Evolutionary conservation across 169 alveolate genomes (phyloP).

Genomic region (Plasmodium vivax): DNA sequence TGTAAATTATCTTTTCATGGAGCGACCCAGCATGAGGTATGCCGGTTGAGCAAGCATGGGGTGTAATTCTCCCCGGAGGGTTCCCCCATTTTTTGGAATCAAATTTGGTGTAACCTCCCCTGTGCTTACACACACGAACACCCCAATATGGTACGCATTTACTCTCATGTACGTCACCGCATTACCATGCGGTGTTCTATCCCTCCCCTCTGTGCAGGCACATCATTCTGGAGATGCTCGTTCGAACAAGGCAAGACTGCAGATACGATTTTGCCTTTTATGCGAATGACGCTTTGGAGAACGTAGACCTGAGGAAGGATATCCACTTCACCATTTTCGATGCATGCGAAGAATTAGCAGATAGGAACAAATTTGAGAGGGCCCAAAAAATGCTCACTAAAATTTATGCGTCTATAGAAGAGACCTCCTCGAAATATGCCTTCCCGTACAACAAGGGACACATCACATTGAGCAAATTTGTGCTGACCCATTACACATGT

Average conservation of each 20-base stretch:
- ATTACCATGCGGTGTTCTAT: not conserved
- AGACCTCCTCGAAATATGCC: constrained; percentile 1
- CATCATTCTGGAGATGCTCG: constrained; percentile 16
- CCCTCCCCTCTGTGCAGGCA: not conserved
- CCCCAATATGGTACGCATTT: not conserved
- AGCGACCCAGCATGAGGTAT: constrained; percentile 14
- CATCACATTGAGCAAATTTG: constrained; percentile 2
- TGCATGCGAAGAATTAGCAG: constrained; percentile 41
- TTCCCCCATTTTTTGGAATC: not conserved
- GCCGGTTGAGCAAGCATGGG: not conserved
- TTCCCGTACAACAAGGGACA: constrained; percentile 1
- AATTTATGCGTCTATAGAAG: constrained; percentile 4
- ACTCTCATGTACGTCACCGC: not conserved
- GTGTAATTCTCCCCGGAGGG: too few species aligned
- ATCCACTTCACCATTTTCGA: constrained; percentile 8
- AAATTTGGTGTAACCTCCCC: not conserved
- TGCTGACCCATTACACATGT: constrained; percentile 32
- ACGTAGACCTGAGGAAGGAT: constrained; percentile 4
- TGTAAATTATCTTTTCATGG: constrained; percentile 35
- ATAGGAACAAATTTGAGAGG: constrained; percentile 22
- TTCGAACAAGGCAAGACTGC: constrained; percentile 33
- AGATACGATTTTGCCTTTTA: constrained; percentile 28
- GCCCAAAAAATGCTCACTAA: constrained; percentile 17
- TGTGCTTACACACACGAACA: not conserved
- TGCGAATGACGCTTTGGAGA: not conserved